Conservation (phyloP, 2,329 filamentous ascomycete genomes). For the Aspergillus eucalypticola region DNA sequence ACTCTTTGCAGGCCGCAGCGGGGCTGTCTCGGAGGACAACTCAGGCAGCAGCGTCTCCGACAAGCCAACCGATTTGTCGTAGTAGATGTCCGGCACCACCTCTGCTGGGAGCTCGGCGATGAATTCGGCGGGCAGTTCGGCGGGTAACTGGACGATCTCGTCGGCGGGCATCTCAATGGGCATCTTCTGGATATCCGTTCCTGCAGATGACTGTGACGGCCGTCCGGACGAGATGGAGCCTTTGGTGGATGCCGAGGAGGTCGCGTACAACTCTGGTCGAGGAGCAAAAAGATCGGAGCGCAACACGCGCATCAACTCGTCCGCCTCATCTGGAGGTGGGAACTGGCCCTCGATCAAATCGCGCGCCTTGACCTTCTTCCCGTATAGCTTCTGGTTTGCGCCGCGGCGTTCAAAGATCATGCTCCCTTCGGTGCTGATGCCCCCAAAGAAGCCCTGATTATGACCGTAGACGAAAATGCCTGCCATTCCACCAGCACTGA, state of each 20-base stretch:
- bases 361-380: constrained; percentile 71
- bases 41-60: not conserved
- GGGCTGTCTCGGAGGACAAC: not conserved
- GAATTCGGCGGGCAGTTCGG: not conserved
- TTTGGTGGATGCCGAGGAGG: not conserved
- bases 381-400: constrained; percentile 93
- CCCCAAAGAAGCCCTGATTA: constrained; percentile 93
- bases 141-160: not conserved
- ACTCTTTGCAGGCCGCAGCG: not conserved
- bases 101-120: not conserved
- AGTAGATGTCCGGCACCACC: not conserved
- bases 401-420: constrained; percentile 88
- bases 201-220: not conserved
- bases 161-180: constrained; percentile 58
- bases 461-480: constrained; percentile 95
- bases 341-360: constrained; percentile 80
- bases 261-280: not conserved
- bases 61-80: not conserved
- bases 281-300: constrained; percentile 60
- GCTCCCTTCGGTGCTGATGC: constrained; percentile 86
- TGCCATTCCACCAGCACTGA: constrained; percentile 79
- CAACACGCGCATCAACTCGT: constrained; percentile 77
- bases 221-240: not conserved
- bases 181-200: not conserved
- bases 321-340: constrained; percentile 73